Base-by-base conservation (phyloP, 176 grass and related monocot genomes). In the Aechmea fasciata region DNA sequence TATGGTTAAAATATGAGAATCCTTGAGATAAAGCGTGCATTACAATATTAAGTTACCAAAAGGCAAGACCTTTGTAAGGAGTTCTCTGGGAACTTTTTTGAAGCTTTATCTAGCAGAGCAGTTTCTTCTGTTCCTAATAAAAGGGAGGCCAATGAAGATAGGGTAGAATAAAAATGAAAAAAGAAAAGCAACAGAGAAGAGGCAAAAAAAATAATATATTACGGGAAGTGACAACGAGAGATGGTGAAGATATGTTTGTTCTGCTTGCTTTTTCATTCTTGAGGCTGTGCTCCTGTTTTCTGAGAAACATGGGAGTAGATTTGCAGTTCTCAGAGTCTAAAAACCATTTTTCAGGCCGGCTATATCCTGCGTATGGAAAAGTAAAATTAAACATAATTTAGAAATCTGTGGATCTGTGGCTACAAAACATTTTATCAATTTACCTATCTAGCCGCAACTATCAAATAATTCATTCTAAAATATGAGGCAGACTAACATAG, bases 81-180 rank as follows among this genome's bases (percentile, higher is more conserved):
- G 65, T 87, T 87, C 67, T 99, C 89, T 70, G 82, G 81, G 51
- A 65, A 85, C 50, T 87, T 64, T 52, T 81, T 80, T 66, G 77
- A 71, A 70, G 64, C 75, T 78, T 92, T 75, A 61, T 80, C 76
- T 63, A 74, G 83, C 66, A 68, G 65, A 79, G 57, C 53, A 80
- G 82, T 83, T 85, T 87, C 84, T 82, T 85, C 82, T 63, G 54
- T 81, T 77, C 70, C 83, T 85, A 69, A 82, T 55, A 83, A 28
- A 77, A 61, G 22, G 19, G 54, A 70, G 11, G 67, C 72, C 18
- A 15, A 20, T 50, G 5, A 50, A 71, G 71, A 62, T 73, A 24
- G 61, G 71, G 26, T 75, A 59, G 49, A 72, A 75, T 77, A 13
- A 0, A 66, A 70, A 57, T 69, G 22, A 48, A 59, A 11, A 65